phyloP scores from a whole-genome alignment of 768 basidiomycete genomes.

The Scleroderma citrinum region DNA sequence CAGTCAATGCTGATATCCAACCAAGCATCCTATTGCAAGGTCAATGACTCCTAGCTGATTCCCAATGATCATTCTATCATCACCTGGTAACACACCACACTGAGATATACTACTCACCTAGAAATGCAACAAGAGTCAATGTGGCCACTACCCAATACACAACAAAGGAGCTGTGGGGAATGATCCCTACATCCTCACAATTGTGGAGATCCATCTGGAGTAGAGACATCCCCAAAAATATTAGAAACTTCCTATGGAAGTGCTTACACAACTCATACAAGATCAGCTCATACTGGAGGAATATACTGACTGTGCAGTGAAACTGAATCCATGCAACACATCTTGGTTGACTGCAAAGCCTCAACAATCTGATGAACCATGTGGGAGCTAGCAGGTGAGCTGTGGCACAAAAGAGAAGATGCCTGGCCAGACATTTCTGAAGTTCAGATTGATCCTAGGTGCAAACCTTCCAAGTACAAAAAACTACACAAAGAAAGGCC shows the following conservation, averaged over 20 bases:
- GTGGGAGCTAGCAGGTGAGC: background rate
- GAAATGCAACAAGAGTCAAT: background rate
- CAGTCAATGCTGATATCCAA: background rate
- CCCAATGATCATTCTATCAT: background rate
- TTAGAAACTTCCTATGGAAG: constrained; percentile 16
- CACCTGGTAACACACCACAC: background rate
- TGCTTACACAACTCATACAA: constrained; percentile 14
- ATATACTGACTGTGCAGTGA: background rate
- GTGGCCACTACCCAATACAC: background rate
- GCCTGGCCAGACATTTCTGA: background rate
- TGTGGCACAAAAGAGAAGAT: background rate
- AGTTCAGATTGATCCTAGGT: background rate
- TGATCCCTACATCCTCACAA: background rate
- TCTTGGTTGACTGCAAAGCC: constrained; percentile 1
- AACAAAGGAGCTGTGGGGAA: background rate
- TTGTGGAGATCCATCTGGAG: constrained; percentile 4
- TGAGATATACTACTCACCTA: background rate
- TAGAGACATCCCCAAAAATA: constrained; percentile 7
- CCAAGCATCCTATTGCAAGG: background rate
- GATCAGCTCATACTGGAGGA: background rate
- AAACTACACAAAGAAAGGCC: background rate
- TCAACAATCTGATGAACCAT: background rate
- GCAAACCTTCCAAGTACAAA: background rate
- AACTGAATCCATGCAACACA: constrained; percentile 6
- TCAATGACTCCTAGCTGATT: background rate